A percentile compares a stretch with the other conserved stretches of the same genome.
phyloP scores from a whole-genome alignment of 306 rosid species.

The Cicer judaicum region DNA sequence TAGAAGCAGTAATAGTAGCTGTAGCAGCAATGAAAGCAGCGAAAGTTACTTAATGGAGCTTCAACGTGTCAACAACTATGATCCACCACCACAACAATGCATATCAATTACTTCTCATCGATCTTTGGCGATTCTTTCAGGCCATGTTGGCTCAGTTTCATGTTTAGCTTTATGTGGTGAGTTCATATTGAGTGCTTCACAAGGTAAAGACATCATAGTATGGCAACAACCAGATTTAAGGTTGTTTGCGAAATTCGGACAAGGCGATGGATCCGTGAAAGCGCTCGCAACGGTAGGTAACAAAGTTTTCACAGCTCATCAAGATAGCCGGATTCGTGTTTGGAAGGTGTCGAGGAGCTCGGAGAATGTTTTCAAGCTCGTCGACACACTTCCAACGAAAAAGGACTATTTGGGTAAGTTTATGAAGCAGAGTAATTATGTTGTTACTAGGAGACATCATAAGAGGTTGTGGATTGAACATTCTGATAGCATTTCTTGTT shows the following conservation, averaged over 20 bases:
- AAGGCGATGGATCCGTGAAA: slow-evolving; percentile 85
- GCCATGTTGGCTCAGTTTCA: slow-evolving; percentile 80
- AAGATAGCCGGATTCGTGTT: slow-evolving; percentile 81
- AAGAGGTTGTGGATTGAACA: slow-evolving; percentile 89
- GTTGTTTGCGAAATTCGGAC: slow-evolving; percentile 76
- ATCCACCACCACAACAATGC: slow-evolving; percentile 17
- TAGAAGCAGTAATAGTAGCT: slow-evolving; percentile 47
- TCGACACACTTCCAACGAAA: slow-evolving; percentile 76
- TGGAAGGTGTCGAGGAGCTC: slow-evolving; percentile 86
- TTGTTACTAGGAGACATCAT: slow-evolving; percentile 83
- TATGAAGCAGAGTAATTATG: slow-evolving; percentile 89
- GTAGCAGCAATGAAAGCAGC: slow-evolving; percentile 47
- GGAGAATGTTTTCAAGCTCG: slow-evolving; percentile 73
- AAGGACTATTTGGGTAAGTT: slow-evolving; percentile 83
- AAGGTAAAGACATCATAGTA: slow-evolving; percentile 80
- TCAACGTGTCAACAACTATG: background rate
- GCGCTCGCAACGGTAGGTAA: slow-evolving; percentile 70
- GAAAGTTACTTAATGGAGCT: slow-evolving; percentile 52
- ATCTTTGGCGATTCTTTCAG: slow-evolving; percentile 74
- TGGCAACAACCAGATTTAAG: slow-evolving; percentile 93
- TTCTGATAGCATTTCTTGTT: slow-evolving; percentile 87
- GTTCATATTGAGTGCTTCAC: slow-evolving; percentile 89
- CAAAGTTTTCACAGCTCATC: slow-evolving; percentile 87
- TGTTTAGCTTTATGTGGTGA: slow-evolving; percentile 88
- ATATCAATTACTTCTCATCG: slow-evolving; percentile 49